These are phyloP conservation scores for Stereum hirsutum DNA, from an alignment of 1,284 basidiomycete species.

Conservation along the genomic window DNA sequence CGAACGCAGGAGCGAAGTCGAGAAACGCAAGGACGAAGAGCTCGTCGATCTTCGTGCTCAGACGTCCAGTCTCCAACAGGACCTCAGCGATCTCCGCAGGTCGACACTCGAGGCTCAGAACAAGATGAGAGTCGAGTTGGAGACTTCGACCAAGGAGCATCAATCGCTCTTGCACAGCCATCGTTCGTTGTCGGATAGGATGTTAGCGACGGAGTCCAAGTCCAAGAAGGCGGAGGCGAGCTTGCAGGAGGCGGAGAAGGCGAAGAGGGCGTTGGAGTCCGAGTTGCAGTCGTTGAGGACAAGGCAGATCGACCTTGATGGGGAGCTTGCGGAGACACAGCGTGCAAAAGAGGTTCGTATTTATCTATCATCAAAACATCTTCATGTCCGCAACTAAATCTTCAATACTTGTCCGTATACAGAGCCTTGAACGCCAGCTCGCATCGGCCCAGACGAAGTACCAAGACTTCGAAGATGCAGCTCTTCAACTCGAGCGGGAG, in stretches of 20 bases:
- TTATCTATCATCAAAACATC: not conserved
- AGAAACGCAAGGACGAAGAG: constrained; percentile 85
- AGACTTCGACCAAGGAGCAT: constrained; percentile 49
- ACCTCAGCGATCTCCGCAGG: constrained; percentile 50
- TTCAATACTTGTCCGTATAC: constrained; percentile 6
- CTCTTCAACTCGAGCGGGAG: constrained; percentile 78
- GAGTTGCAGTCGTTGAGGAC: constrained; percentile 68
- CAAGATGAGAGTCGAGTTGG: constrained; percentile 62
- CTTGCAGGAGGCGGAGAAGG: constrained; percentile 60
- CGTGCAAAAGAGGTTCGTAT: constrained; percentile 64
- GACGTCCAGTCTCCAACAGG: constrained; percentile 46
- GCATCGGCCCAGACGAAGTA: constrained; percentile 65
- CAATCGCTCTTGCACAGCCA: constrained; percentile 48
- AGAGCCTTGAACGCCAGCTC: constrained; percentile 76
- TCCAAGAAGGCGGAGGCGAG: constrained; percentile 43
- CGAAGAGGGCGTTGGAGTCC: constrained; percentile 61
- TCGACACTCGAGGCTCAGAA: constrained; percentile 52
- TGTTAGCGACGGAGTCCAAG: constrained; percentile 42
- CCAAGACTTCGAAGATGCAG: constrained; percentile 81
- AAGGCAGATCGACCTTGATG: constrained; percentile 67
- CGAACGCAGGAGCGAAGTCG: constrained; percentile 73
- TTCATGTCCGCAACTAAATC: not conserved
- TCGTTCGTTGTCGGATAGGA: constrained; percentile 52
- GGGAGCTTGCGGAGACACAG: constrained; percentile 49
- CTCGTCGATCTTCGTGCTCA: constrained; percentile 68